These are phyloP conservation scores for Teunomyces gatunensis DNA, from an alignment of 805 yeast genomes.

Conservation along the genomic window DNA sequence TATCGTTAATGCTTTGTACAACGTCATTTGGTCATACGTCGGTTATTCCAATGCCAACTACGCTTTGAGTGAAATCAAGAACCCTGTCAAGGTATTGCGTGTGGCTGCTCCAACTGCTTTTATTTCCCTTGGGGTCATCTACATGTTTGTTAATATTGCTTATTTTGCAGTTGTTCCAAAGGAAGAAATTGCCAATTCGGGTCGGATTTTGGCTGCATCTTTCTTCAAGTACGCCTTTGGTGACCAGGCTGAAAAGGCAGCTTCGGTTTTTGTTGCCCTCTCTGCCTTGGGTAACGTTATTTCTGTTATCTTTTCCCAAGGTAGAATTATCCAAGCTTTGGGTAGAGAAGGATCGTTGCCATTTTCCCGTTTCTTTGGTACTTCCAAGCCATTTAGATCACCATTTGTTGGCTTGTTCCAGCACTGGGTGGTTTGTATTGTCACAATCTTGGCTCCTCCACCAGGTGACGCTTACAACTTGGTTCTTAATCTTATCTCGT, in stretches of 20 bases:
- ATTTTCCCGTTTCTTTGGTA: conserved; percentile 66
- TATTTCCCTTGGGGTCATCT: conserved; percentile 56
- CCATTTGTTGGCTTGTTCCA: conserved; percentile 72
- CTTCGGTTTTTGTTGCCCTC: conserved; percentile 76
- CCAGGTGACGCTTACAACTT: conserved; percentile 88
- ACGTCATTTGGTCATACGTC: conserved; percentile 80
- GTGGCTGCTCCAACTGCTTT: conserved; percentile 77
- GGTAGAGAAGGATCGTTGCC: conserved; percentile 84
- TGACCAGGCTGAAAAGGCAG: conserved; percentile 62
- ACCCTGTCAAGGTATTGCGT: conserved; percentile 67
- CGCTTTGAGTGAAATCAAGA: conserved; percentile 74
- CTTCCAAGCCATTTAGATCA: conserved; percentile 68
- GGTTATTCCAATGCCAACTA: conserved; percentile 84
- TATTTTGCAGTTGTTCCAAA: conserved; percentile 80
- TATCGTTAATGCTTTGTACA: conserved; percentile 71
- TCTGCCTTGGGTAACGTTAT: conserved; percentile 80
- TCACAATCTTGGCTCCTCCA: conserved; percentile 71
- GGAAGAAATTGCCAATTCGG: conserved; percentile 56
- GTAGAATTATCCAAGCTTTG: conserved; percentile 74
- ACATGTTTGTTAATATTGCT: conserved; percentile 75
- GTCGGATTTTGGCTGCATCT: conserved; percentile 70
- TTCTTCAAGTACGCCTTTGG: conserved; percentile 76
- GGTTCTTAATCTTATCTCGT: conserved; percentile 73
- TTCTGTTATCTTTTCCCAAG: conserved; percentile 78
- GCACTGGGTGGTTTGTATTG: conserved; percentile 72